Evolutionary conservation across 192 early-diverging fungal species (phyloP).

Genomic region (Coemansia sp.): DNA sequence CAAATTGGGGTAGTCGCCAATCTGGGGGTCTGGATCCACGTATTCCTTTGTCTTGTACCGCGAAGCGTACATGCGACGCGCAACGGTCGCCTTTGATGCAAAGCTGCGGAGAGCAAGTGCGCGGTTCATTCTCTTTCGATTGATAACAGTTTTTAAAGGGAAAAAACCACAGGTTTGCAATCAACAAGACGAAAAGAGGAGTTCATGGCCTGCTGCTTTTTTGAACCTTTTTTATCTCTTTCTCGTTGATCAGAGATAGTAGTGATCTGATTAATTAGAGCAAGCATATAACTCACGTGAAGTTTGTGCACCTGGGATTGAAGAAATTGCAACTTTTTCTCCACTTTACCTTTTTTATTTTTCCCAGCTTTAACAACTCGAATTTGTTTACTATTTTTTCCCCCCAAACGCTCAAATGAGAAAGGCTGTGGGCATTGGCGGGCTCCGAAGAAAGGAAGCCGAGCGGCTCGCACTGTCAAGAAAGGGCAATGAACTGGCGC

Average conservation of each 20-base stretch:
- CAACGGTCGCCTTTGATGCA: background rate
- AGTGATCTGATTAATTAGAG: background rate
- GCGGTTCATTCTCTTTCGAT: conserved; percentile 39
- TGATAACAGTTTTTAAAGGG: background rate
- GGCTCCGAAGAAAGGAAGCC: conserved; percentile 57
- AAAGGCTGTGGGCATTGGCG: conserved; percentile 57
- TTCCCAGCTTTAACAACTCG: background rate
- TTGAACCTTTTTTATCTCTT: too few relatives aligned
- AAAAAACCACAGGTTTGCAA: too few relatives aligned
- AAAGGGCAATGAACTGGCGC: conserved; percentile 49
- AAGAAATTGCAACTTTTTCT: too few relatives aligned
- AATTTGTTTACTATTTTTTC: background rate
- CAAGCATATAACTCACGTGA: too few relatives aligned
- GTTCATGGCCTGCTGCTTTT: background rate
- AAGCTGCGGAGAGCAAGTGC: conserved; percentile 12
- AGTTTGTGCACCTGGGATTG: too few relatives aligned
- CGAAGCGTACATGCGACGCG: conserved; percentile 10
- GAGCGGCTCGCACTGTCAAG: conserved; percentile 45
- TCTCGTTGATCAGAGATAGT: background rate
- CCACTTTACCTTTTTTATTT: too few relatives aligned
- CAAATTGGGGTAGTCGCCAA: conserved; percentile 76
- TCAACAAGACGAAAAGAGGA: background rate
- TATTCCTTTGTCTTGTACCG: conserved; percentile 46
- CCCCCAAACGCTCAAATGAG: conserved; percentile 29
- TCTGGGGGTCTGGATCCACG: conserved; percentile 67